Evolutionary conservation across 441 rosid genomes (phyloP).

Genomic region (Pelargonium fulgidum): DNA sequence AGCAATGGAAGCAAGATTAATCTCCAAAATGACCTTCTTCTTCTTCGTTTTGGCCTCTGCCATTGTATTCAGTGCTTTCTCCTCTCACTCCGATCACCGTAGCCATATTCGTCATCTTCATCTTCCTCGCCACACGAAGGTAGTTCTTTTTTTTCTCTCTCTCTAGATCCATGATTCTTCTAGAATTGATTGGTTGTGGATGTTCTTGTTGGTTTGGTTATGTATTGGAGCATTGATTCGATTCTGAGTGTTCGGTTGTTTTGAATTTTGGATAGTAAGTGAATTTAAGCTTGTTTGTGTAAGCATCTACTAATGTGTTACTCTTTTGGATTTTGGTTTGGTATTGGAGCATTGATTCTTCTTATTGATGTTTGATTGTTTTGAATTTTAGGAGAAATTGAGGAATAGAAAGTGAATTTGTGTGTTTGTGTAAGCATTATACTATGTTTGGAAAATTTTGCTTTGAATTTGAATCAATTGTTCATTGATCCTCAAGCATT

Average conservation of each 20-base stretch:
- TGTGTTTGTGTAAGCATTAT: too few relatives aligned
- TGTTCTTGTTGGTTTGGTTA: too few relatives aligned
- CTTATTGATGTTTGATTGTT: too few relatives aligned
- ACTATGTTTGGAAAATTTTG: too few relatives aligned
- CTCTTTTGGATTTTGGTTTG: too few relatives aligned
- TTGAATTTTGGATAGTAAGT: not conserved
- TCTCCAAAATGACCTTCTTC: conserved; percentile 28
- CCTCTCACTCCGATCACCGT: conserved; percentile 20
- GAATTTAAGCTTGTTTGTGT: not conserved
- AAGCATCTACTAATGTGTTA: not conserved
- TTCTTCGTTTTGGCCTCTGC: conserved; percentile 30
- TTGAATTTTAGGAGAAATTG: too few relatives aligned
- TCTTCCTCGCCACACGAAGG: conserved; percentile 20
- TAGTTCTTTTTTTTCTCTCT: conserved; percentile 17
- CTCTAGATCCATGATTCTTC: not conserved
- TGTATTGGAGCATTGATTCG: not conserved
- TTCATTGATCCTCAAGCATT: too few relatives aligned
- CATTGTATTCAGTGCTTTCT: conserved; percentile 44
- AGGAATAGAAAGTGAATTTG: too few relatives aligned
- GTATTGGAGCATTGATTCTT: too few relatives aligned
- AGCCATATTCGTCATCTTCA: conserved; percentile 8
- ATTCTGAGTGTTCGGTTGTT: not conserved
- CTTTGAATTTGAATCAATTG: too few relatives aligned
- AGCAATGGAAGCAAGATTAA: conserved; percentile 27
- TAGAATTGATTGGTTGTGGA: not conserved